A percentile compares a stretch with the other conserved stretches of the same genome.
phyloP scores from a whole-genome alignment of 331 rosid species.

The Quercus phellos region DNA sequence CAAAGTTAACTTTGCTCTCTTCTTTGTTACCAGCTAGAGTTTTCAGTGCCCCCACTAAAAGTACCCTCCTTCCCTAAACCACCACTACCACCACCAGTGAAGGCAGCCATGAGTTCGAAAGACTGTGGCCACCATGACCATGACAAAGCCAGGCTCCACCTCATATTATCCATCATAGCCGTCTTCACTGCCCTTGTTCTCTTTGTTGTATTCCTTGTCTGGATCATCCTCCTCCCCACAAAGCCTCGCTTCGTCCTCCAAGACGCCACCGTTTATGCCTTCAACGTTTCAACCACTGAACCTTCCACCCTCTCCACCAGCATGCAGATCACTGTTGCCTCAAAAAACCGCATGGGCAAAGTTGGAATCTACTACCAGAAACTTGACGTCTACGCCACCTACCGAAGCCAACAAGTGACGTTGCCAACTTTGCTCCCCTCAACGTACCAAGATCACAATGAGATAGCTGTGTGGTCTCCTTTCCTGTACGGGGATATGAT shows the following conservation, averaged over 20 bases:
- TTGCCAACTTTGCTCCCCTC: constrained; percentile 38
- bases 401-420: constrained; percentile 63
- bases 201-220: constrained; percentile 39
- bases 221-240: constrained; percentile 53
- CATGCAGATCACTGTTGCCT: constrained; percentile 52
- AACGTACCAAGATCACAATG: constrained; percentile 62
- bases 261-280: constrained; percentile 61
- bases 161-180: background rate
- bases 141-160: constrained; percentile 23
- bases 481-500: constrained; percentile 33
- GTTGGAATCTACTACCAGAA: constrained; percentile 54
- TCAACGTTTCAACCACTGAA: constrained; percentile 41
- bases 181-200: constrained; percentile 32
- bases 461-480: constrained; percentile 62
- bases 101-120: constrained; percentile 38
- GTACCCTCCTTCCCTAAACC: background rate
- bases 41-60: background rate
- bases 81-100: no score
- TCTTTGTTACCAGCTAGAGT: background rate
- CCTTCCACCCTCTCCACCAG: constrained; percentile 44
- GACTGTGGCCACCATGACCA: constrained; percentile 42
- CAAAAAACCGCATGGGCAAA: constrained; percentile 55
- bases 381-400: constrained; percentile 40
- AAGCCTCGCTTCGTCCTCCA: constrained; percentile 59
- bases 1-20: background rate